Evolutionary conservation across 2,329 filamentous ascomycete genomes (phyloP), one percentile per base, ranked within the genome.

Genomic region (Phaeosphaeriaceae sp.): DNA sequence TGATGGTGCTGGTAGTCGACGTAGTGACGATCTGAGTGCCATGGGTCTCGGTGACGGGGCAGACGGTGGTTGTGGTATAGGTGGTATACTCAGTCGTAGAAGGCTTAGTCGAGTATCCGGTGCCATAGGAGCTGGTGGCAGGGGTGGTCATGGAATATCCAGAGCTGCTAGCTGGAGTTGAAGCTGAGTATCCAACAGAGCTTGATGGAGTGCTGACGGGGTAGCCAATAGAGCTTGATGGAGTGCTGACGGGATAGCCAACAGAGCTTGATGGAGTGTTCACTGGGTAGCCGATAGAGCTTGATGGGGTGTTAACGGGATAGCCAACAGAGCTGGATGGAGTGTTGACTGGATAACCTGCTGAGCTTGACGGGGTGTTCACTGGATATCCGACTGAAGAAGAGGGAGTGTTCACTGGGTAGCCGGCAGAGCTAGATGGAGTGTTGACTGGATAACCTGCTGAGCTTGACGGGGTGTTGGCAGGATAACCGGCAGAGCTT

Each of bases 1-100:
- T 72, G 32, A 75, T 55, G 16, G 70, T 74, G 46, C 62, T 68
- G 5, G 72, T 76, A 7, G 73, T 75, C 28, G 44, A 58, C 40
- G 57, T 66, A 4, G 59, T 62, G 42, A 57, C 43, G 30, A 60
- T 49, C 29, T 48, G 38, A 18, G 51, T 61, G 23, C 58, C 58
- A 33, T 48, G 40, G 12, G 58, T 61, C 43, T 50, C 33, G 17
- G 58, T 61, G n/a, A 60, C 30, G 6, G 60, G 58, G 46, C 56
- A 61, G n/a, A 59, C 52, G 2, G 61, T 64, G 16, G 51, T 51
- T 2, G 61, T 61, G 11, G 53, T 58, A 45, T 62, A 62, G 17
- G 60, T 67, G 3, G 71, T 75, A 42, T 68, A 54, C 42, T 64
- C 57, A 6, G 56, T 61, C 20, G 43, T 38, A 2, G 51, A 37